Evolutionary conservation across 768 basidiomycete genomes (phyloP).

Genomic region (Trametes coccinea): DNA sequence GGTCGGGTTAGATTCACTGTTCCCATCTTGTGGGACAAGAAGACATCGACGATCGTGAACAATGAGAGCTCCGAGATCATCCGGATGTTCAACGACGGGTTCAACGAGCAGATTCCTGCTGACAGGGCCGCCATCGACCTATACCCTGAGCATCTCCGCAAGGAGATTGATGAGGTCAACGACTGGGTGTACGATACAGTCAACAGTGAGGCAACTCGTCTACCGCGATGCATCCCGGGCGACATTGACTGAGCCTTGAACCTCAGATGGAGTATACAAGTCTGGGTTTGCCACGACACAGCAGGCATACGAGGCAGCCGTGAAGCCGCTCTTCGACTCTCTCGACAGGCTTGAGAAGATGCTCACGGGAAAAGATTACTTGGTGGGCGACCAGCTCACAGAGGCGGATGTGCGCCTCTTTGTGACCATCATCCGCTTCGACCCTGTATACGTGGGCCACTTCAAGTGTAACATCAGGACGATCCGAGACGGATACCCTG

Average conservation of each 20-base stretch:
- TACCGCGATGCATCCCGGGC: neutral
- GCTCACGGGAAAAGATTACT: conserved; percentile 75
- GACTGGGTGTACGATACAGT: conserved; percentile 85
- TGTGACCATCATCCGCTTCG: conserved; percentile 92
- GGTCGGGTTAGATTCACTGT: conserved; percentile 64
- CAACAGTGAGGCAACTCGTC: conserved; percentile 59
- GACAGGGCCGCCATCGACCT: conserved; percentile 69
- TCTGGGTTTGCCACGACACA: conserved; percentile 84
- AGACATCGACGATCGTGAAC: conserved; percentile 84
- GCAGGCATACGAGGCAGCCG: conserved; percentile 77
- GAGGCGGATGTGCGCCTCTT: conserved; percentile 86
- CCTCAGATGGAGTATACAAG: conserved; percentile 81
- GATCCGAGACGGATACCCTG: conserved; percentile 86
- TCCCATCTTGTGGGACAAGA: conserved; percentile 93
- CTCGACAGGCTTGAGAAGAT: conserved; percentile 82
- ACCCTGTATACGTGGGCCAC: conserved; percentile 85
- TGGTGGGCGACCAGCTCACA: conserved; percentile 81
- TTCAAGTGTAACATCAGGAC: conserved; percentile 93
- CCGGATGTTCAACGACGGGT: conserved; percentile 85
- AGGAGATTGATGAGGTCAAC: conserved; percentile 83
- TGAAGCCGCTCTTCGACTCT: conserved; percentile 70
- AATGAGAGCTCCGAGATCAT: conserved; percentile 97
- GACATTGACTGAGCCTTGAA: no score
- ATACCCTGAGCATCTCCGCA: conserved; percentile 72
- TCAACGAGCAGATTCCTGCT: conserved; percentile 69